phyloP scores from a whole-genome alignment of 2,329 filamentous ascomycete species.

The Ceratocystis ficicola region DNA sequence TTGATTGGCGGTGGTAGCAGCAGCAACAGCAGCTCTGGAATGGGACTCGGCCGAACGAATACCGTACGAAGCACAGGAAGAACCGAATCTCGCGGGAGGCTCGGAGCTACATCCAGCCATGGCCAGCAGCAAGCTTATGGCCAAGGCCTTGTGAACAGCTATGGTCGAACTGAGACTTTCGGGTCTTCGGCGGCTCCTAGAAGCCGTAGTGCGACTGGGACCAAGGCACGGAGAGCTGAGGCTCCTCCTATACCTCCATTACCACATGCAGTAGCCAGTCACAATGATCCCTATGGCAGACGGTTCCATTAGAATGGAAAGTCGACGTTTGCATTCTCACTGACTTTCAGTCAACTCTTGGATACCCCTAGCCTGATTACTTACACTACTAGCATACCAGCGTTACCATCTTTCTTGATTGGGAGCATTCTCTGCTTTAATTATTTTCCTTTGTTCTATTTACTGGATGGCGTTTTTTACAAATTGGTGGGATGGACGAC shows the following conservation, averaged over 20 bases:
- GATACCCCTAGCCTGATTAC: background rate
- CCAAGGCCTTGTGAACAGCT: background rate
- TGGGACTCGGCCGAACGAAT: conserved; percentile 14
- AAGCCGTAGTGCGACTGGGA: conserved; percentile 3
- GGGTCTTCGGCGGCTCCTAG: background rate
- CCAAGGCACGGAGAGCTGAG: background rate
- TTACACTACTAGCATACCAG: too few species aligned
- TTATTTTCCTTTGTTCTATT: background rate
- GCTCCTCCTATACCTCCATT: conserved; percentile 20
- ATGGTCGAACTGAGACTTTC: background rate
- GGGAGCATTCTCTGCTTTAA: too few species aligned
- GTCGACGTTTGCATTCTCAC: background rate
- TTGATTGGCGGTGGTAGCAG: background rate
- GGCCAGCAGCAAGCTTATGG: background rate
- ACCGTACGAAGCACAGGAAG: conserved; percentile 18
- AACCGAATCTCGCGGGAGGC: conserved; percentile 15
- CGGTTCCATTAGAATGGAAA: conserved; percentile 14
- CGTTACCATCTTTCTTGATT: too few species aligned
- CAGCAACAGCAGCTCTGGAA: conserved; percentile 11
- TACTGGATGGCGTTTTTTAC: background rate
- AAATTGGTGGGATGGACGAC: background rate
- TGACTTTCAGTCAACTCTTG: background rate
- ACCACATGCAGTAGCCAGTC: conserved; percentile 17
- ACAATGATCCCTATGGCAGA: conserved; percentile 18
- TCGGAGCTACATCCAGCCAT: background rate